Evolutionary conservation across 2,329 filamentous ascomycete species (phyloP).

Genomic region (Sarocladium oryzae): DNA sequence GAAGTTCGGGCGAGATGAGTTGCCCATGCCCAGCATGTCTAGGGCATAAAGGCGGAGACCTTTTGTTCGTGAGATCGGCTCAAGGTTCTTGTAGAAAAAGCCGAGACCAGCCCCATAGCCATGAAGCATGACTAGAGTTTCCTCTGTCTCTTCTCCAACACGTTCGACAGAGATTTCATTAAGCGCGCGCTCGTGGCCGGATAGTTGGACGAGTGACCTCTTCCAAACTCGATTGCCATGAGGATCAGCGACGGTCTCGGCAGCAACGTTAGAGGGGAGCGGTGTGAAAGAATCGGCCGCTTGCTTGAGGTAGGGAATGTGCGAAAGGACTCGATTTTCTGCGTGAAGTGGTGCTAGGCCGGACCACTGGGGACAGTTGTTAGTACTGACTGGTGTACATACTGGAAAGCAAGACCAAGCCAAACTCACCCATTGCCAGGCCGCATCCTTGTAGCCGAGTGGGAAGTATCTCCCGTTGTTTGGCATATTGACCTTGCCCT

Average conservation of each 20-base stretch:
- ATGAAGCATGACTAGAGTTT: constrained; percentile 92
- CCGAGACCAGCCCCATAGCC: constrained; percentile 94
- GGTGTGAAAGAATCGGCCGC: constrained; percentile 47
- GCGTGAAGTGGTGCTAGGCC: constrained; percentile 74
- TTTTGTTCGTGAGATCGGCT: constrained; percentile 67
- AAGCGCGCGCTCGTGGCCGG: constrained; percentile 77
- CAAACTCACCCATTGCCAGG: constrained; percentile 75
- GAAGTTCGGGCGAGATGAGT: constrained; percentile 78
- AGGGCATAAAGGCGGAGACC: constrained; percentile 90
- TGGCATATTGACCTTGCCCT: constrained; percentile 1
- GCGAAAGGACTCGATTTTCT: constrained; percentile 81
- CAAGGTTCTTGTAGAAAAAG: constrained; percentile 98
- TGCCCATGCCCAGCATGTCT: constrained; percentile 94
- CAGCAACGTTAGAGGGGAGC: constrained; percentile 32
- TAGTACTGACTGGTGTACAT: not conserved
- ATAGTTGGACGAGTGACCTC: constrained; percentile 74
- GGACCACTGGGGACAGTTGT: constrained; percentile 58
- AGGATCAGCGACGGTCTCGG: constrained; percentile 57
- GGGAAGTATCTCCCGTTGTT: constrained; percentile 56
- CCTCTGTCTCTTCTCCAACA: constrained; percentile 68
- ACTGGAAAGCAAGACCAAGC: not conserved
- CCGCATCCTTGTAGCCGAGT: constrained; percentile 84
- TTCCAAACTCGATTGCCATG: constrained; percentile 82
- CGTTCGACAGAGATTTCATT: constrained; percentile 93
- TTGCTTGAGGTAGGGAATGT: constrained; percentile 76